Evolutionary conservation across 169 alveolate species (phyloP).

Genomic region (Babesia gibsoni): DNA sequence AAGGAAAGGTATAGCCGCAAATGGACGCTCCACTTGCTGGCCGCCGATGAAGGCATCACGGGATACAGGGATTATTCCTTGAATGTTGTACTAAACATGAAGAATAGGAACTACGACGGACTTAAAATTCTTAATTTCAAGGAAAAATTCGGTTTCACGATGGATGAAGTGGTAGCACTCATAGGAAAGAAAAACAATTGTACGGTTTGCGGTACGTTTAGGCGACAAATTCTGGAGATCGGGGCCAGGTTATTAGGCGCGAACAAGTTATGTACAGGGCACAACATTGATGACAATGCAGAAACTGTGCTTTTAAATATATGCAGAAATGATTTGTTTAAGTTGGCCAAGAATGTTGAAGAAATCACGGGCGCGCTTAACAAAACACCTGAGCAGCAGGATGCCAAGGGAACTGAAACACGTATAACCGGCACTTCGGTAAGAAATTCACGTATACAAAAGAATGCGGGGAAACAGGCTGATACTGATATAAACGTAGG

Average conservation of each 20-base stretch:
- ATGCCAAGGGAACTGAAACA: neutral
- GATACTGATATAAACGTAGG: no score
- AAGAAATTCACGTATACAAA: no score
- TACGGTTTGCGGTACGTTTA: conserved; percentile 97
- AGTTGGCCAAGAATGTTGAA: conserved; percentile 85
- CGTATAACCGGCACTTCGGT: no score
- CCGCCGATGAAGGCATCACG: conserved; percentile 97
- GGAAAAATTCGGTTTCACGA: conserved; percentile 91
- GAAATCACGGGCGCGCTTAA: conserved; percentile 70
- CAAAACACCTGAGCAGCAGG: neutral
- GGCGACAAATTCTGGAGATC: conserved; percentile 95
- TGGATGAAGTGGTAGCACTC: conserved; percentile 94
- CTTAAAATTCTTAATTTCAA: conserved; percentile 86
- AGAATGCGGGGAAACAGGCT: no score
- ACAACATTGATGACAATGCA: conserved; percentile 97
- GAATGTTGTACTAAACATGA: conserved; percentile 85
- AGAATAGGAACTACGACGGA: conserved; percentile 85
- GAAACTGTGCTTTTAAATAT: conserved; percentile 96
- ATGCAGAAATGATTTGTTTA: conserved; percentile 93
- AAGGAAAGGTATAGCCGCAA: conserved; percentile 90
- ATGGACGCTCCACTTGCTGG: conserved; percentile 86
- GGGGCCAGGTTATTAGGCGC: conserved; percentile 91
- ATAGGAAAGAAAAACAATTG: conserved; percentile 91
- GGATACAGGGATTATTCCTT: conserved; percentile 97
- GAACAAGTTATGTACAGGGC: conserved; percentile 95